These are phyloP conservation scores for Rhizophora mangle DNA, from an alignment of 345 rosid species.

Conservation along the genomic window DNA sequence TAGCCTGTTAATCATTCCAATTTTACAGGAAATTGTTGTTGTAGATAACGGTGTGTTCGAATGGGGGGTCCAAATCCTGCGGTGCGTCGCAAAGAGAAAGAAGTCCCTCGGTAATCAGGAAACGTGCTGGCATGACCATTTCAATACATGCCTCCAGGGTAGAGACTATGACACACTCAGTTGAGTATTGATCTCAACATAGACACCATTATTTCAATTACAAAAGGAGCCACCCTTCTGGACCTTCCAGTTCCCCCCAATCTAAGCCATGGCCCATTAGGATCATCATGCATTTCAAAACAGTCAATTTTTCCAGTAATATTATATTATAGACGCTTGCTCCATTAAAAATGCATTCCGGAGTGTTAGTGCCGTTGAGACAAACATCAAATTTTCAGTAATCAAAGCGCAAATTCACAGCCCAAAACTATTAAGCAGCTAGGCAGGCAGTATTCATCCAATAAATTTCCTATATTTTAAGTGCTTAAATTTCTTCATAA, in stretches of 20 bases:
- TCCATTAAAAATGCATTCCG: constrained; percentile 74
- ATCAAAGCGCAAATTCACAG: constrained; percentile 35
- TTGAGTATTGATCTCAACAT: neutral
- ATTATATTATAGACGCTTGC: constrained; percentile 65
- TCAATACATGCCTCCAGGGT: constrained; percentile 72
- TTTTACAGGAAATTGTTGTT: too few relatives aligned
- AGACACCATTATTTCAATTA: neutral
- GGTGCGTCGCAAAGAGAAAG: too few relatives aligned
- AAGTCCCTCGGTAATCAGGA: neutral
- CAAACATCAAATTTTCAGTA: constrained; percentile 67
- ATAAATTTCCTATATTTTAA: too few relatives aligned
- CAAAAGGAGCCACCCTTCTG: neutral
- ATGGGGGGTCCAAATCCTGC: too few relatives aligned
- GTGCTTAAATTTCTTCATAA: too few relatives aligned
- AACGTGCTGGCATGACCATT: constrained; percentile 73
- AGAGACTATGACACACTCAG: neutral
- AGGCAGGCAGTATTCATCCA: too few relatives aligned
- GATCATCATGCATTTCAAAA: constrained; percentile 90
- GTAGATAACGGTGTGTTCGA: too few relatives aligned
- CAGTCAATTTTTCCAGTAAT: constrained; percentile 66
- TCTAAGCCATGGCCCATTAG: constrained; percentile 89
- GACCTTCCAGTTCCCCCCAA: constrained; percentile 99
- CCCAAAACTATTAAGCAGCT: neutral
- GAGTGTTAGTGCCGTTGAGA: constrained; percentile 46
- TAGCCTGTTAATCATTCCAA: too few relatives aligned